Conservation (phyloP, 306 rosid species). For the Arachis stenosperma region DNA sequence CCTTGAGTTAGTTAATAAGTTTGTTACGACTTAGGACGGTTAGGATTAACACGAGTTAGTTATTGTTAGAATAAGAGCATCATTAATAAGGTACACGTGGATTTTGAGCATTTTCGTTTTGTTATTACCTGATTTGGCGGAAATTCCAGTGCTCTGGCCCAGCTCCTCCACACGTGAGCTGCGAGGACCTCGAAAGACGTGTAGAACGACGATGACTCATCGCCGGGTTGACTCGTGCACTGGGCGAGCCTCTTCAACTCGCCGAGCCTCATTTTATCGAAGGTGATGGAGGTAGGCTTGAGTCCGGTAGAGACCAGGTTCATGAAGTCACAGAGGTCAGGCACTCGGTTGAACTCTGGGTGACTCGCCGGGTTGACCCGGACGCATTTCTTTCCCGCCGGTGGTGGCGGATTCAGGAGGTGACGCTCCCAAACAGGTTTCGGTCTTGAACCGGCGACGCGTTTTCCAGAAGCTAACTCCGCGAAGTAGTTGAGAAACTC, state of each 20-base stretch:
- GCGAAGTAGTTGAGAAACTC: constrained; percentile 73
- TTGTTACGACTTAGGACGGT: background rate
- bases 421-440: constrained; percentile 78
- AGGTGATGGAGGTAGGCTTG: constrained; percentile 58
- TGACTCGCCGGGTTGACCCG: constrained; percentile 1
- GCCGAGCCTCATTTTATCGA: constrained; percentile 41
- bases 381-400: background rate
- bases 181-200: constrained; percentile 82
- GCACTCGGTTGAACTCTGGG: constrained; percentile 65
- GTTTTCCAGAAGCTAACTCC: constrained; percentile 51
- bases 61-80: background rate
- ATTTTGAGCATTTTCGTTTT: background rate
- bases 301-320: constrained; percentile 55
- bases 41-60: background rate
- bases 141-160: constrained; percentile 74
- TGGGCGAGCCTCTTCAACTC: constrained; percentile 51
- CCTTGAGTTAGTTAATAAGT: background rate
- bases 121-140: constrained; percentile 56
- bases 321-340: constrained; percentile 69
- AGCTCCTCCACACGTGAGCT: constrained; percentile 89
- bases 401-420: constrained; percentile 38
- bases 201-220: constrained; percentile 11
- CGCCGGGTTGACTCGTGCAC: constrained; percentile 42
- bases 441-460: constrained; percentile 22
- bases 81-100: background rate